Base-by-base conservation (phyloP, 2,329 filamentous ascomycete genomes). In the Whalleya microplaca region DNA sequence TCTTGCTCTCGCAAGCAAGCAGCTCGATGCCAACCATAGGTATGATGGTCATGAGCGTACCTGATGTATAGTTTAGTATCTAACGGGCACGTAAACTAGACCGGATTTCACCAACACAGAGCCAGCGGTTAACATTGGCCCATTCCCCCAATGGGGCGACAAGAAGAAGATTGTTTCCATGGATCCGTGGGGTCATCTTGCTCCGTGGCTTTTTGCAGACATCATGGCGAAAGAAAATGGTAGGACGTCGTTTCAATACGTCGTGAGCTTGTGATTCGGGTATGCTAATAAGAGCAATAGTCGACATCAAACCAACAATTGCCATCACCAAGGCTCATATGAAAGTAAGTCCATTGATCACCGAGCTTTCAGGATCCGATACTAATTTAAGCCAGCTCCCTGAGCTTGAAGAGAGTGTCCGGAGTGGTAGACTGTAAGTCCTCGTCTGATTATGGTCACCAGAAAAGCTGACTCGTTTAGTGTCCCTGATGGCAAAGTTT, bases 81-180 rank as follows among this genome's bases (percentile, higher is more conserved):
- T 65, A 47, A 66, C 42, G 20, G 37, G 27, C 48, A 29, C 9
- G 42, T 51, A 45, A 45, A 40, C 41, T 48, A 83, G 81, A 46
- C 84, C 83, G n/a, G 82, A 85, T 63, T 86, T 83, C 64, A 85
- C 87, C 60, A 91, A 98, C 73, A 96, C 92, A 9, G 91, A 98
- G 73, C 95, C 95, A 12, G 92, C 93, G n/a, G 91, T 86, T 20
- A 85, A 88, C 51, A 91, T 98, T 70, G 92, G 92, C 0, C 92
- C 91, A 7, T 96, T 96, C 67, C 87, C 91, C 7, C 86, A 95
- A 75, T 99, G 94, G 94, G 84, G 84, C 21, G 91, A 96, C 71
- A 85, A 84, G 68, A 92, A 91, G 74, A 98, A 97, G 80, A 98
- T 99, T 61, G 94, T 98, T 14, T 91, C 94, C 18, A 96, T 99